Conservation (phyloP, 2,329 filamentous ascomycete species). For the Xylariaceae sp. region DNA sequence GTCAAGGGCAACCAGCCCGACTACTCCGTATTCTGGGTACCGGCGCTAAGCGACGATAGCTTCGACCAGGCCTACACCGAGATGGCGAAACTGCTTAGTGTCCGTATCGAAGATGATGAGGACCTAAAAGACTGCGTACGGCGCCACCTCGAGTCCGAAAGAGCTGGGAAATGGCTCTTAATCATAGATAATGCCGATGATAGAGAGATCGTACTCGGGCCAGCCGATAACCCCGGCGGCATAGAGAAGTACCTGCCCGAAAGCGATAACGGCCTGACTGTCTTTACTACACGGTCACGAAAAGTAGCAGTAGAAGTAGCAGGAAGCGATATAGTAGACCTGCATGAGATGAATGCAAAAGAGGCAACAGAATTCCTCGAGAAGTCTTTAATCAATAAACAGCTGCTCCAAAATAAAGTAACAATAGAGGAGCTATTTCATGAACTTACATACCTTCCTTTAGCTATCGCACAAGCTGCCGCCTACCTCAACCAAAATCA, state of each 20-base stretch:
- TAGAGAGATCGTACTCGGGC: conserved; percentile 32
- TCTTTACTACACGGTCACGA: conserved; percentile 48
- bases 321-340: conserved; percentile 35
- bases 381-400: conserved; percentile 44
- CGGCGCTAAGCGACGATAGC: conserved; percentile 45
- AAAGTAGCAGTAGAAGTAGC: conserved; percentile 39
- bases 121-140: conserved; percentile 24
- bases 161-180: conserved; percentile 45
- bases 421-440: conserved; percentile 34
- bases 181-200: conserved; percentile 53
- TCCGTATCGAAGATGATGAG: conserved; percentile 2
- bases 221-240: conserved; percentile 12
- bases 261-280: conserved; percentile 39
- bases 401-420: conserved; percentile 20
- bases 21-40: conserved; percentile 52
- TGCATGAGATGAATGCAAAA: conserved; percentile 38
- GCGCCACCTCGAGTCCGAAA: conserved; percentile 36
- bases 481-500: conserved; percentile 48
- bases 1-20: conserved; percentile 41
- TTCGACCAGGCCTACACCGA: conserved; percentile 48
- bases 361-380: conserved; percentile 39
- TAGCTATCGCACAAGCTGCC: conserved; percentile 50
- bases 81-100: conserved; percentile 35
- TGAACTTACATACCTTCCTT: conserved; percentile 46
- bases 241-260: conserved; percentile 43